Percentiles rank a stretch among this genome's conserved stretches.
Evolutionary conservation across 108 stramenopile genomes (phyloP).

Genomic region (Fragilaria crotonensis): DNA sequence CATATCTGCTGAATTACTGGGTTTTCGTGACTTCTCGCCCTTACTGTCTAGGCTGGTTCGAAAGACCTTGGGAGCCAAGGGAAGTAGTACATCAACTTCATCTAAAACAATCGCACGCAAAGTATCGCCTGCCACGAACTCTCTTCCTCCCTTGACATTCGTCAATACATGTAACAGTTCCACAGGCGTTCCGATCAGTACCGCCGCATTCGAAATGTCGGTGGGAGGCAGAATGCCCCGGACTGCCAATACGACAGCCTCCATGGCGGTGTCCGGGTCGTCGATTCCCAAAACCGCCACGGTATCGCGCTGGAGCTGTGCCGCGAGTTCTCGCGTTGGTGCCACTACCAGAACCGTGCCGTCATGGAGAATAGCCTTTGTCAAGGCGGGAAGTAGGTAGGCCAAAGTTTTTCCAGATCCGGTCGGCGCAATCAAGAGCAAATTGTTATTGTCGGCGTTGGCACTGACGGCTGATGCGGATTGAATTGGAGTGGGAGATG

Average conservation of each 20-base stretch:
- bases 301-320: slow-evolving; percentile 34
- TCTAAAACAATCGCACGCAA: slow-evolving; percentile 34
- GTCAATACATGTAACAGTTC: slow-evolving; percentile 36
- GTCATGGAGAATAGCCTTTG: slow-evolving; percentile 10
- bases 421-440: slow-evolving; percentile 40
- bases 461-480: slow-evolving; percentile 24
- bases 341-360: slow-evolving; percentile 27
- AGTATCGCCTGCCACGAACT: slow-evolving; percentile 39
- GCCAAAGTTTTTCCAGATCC: slow-evolving; percentile 40
- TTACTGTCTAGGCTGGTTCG: slow-evolving; percentile 33
- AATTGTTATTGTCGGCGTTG: slow-evolving; percentile 17
- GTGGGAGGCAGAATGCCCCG: slow-evolving; percentile 32
- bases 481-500: slow-evolving; percentile 47
- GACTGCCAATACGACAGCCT: slow-evolving; percentile 31
- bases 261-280: slow-evolving; percentile 1
- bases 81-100: slow-evolving; percentile 50
- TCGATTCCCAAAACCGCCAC: slow-evolving; percentile 18
- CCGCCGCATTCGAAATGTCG: slow-evolving; percentile 18
- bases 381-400: slow-evolving; percentile 30
- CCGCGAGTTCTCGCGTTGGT: slow-evolving; percentile 39
- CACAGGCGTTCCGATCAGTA: slow-evolving; percentile 38
- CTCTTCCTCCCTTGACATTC: slow-evolving; percentile 28
- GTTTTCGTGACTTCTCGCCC: slow-evolving; percentile 20
- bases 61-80: slow-evolving; percentile 31
- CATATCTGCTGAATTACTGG: slow-evolving; percentile 8